Evolutionary conservation across 192 early-diverging fungal species (phyloP), one percentile per base, ranked within the genome.

Genomic region (Umbelopsis vinacea): DNA sequence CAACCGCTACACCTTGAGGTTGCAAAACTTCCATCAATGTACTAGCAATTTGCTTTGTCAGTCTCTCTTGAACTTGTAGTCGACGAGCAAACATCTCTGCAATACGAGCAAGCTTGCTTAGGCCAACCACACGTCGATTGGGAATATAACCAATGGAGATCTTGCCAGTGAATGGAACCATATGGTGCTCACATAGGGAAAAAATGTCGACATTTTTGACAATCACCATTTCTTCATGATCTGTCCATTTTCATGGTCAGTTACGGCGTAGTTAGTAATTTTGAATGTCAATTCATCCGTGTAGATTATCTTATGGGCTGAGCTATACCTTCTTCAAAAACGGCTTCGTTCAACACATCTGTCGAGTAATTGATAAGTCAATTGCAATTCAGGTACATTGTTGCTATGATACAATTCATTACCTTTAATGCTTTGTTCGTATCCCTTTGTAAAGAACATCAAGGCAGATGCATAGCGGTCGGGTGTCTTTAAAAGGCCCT

Each of bases 191-290:
- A 80, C 98, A 99, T 69, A 99, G 81, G 6, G 95, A 96, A 77
- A 95, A 97, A 7, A 98, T 88, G 71, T 97, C 93, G 66, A 99
- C 97, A 82, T 98, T 90, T 74, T 92, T 94, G 19, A 99, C 98
- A 81, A 99, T 96, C 17, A 99, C 98, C 98, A 99, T 99, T 75
- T 98, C 98, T 67, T 98, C 96, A 78, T 98, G 94, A 74, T 98
- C 95, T 89, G 74, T 29, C 29, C 0, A 57, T 29, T 29, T 29
- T 29, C 29, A 24, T 40, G 66, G 54, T 38, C n/a, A 53, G 38
- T 37, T n/a, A 69, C 11, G 3, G 11, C 40, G 11, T 43, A 43
- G 40, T 69, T 35, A 69, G 43, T 66, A 48, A 72, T 24, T n/a
- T 43, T 43, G 40, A 43, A 43, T 11, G 40, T 12, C 40, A 73